phyloP scores from a whole-genome alignment of 805 yeast genomes.

The Candida krabiensis region DNA sequence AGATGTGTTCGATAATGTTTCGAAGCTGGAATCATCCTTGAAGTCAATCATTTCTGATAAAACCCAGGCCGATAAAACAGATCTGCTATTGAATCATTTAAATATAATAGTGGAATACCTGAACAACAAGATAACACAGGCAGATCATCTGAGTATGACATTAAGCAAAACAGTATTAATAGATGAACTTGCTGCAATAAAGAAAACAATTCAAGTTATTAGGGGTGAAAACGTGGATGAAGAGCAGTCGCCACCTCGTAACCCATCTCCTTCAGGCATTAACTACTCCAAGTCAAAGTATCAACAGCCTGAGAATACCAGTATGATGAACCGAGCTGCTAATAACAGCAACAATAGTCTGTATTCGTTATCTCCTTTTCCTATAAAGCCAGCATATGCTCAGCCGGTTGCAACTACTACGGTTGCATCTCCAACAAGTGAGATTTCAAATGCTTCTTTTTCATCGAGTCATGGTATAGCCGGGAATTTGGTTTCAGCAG shows the following conservation, averaged over 20 bases:
- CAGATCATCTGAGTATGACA: constrained; percentile 12
- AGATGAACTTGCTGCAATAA: constrained; percentile 28
- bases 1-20: constrained; percentile 27
- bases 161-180: constrained; percentile 17
- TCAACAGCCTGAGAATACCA: not conserved
- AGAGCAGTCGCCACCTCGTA: not conserved
- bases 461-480: constrained; percentile 7
- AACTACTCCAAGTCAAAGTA: no score
- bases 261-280: no score
- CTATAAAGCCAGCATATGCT: constrained; percentile 22
- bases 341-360: constrained; percentile 4
- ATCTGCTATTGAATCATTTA: constrained; percentile 14
- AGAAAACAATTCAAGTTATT: constrained; percentile 23
- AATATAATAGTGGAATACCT: constrained; percentile 12
- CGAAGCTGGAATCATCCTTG: constrained; percentile 23
- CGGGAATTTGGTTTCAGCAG: constrained; percentile 1
- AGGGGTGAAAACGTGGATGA: constrained; percentile 13
- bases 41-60: constrained; percentile 14
- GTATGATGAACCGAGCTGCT: not conserved
- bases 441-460: constrained; percentile 5
- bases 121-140: constrained; percentile 14
- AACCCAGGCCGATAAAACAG: constrained; percentile 13
- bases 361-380: constrained; percentile 14
- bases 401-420: constrained; percentile 18
- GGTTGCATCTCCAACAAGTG: constrained; percentile 12